Conservation (phyloP, 2,329 filamentous ascomycete genomes). For the Plectosphaerella sp. region DNA sequence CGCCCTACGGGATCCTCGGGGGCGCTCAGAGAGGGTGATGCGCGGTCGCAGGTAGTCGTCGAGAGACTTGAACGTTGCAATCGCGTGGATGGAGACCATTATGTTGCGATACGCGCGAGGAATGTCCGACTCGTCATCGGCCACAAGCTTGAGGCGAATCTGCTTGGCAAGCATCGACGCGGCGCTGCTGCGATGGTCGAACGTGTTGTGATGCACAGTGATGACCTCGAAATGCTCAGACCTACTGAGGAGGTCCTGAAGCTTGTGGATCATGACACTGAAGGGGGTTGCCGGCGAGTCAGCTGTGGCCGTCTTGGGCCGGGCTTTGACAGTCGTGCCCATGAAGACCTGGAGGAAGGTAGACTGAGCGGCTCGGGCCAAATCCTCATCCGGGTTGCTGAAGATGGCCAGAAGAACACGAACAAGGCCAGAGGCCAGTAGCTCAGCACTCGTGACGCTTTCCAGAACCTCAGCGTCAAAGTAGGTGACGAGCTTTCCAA, state of each 20-base stretch:
- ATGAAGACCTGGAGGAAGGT: slow-evolving; percentile 92
- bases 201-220: slow-evolving; percentile 88
- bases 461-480: slow-evolving; percentile 87
- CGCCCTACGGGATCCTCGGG: slow-evolving; percentile 56
- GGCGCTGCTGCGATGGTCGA: slow-evolving; percentile 86
- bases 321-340: slow-evolving; percentile 65
- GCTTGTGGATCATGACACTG: slow-evolving; percentile 84
- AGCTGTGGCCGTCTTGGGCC: slow-evolving; percentile 57
- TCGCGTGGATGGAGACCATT: slow-evolving; percentile 97
- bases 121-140: slow-evolving; percentile 87
- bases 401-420: slow-evolving; percentile 79
- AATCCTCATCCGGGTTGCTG: slow-evolving; percentile 60
- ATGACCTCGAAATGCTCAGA: slow-evolving; percentile 98
- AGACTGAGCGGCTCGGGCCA: slow-evolving; percentile 66
- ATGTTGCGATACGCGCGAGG: slow-evolving; percentile 85
- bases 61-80: slow-evolving; percentile 93
- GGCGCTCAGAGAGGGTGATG: slow-evolving; percentile 75
- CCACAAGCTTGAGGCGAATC: slow-evolving; percentile 80
- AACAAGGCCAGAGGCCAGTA: slow-evolving; percentile 87
- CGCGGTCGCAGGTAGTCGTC: slow-evolving; percentile 93
- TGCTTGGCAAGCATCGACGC: slow-evolving; percentile 97
- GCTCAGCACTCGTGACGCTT: slow-evolving; percentile 91
- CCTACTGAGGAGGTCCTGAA: slow-evolving; percentile 92
- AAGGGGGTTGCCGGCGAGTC: slow-evolving; percentile 78
- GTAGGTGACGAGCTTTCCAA: slow-evolving; percentile 71